Percentiles rank a stretch among this genome's conserved stretches.
phyloP scores from a whole-genome alignment of 164 flowering plant genomes.

The Annona squamosa region DNA sequence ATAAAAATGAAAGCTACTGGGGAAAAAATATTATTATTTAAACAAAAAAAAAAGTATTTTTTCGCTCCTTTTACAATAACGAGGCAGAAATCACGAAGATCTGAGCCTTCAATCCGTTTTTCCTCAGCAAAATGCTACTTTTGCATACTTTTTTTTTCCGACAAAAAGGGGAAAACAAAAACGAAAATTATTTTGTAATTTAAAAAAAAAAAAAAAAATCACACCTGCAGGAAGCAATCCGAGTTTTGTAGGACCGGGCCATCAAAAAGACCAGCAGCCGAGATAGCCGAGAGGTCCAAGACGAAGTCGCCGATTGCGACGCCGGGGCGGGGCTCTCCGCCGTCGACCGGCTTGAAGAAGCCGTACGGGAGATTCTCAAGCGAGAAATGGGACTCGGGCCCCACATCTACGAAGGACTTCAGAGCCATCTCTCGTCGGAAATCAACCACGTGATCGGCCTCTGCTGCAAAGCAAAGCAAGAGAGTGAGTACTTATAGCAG shows the following conservation, averaged over 20 bases:
- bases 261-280: constrained; percentile 70
- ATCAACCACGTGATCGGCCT: not conserved
- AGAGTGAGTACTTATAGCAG: too few relatives aligned
- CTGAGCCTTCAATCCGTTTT: not conserved
- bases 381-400: constrained; percentile 78
- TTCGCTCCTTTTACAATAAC: too few relatives aligned
- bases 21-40: not conserved
- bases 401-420: constrained; percentile 70
- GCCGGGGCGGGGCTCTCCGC: constrained; percentile 51
- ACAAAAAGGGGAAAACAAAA: not conserved
- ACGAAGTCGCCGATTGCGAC: constrained; percentile 90
- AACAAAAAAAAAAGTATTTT: not conserved
- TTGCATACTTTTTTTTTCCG: not conserved
- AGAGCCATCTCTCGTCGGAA: constrained; percentile 32
- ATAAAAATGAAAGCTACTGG: not conserved
- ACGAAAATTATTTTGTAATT: too few relatives aligned
- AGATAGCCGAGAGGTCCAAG: constrained; percentile 67
- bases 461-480: not conserved
- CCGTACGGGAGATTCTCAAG: constrained; percentile 94
- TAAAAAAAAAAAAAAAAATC: not conserved
- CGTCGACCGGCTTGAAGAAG: constrained; percentile 46
- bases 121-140: not conserved
- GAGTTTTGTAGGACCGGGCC: constrained; percentile 59
- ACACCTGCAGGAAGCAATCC: constrained; percentile 77
- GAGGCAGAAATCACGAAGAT: too few relatives aligned